These are phyloP conservation scores for Glonium stellatum DNA, from an alignment of 495 filamentous ascomycete species.

Conservation along the genomic window DNA sequence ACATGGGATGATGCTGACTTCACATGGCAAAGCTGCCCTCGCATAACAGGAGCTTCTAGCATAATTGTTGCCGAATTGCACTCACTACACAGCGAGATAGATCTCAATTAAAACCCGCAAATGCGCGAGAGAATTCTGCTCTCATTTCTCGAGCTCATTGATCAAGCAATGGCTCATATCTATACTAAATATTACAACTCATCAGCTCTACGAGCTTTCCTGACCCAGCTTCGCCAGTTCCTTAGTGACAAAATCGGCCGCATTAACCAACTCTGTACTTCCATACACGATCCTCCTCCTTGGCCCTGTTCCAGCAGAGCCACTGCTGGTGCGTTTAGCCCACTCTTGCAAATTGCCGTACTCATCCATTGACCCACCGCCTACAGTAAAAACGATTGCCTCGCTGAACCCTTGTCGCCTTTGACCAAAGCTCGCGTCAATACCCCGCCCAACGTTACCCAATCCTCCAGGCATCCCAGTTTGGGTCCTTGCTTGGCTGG, in stretches of 20 bases:
- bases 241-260: slow-evolving; percentile 73
- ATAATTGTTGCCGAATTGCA: no score
- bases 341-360: slow-evolving; percentile 98
- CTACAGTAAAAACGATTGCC: slow-evolving; percentile 93
- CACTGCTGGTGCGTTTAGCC: slow-evolving; percentile 64
- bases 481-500: slow-evolving; percentile 42
- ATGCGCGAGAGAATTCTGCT: no score
- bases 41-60: no score
- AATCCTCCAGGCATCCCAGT: slow-evolving; percentile 19
- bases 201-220: slow-evolving; percentile 42
- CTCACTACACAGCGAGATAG: no score
- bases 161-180: no score
- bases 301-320: slow-evolving; percentile 40
- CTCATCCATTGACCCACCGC: slow-evolving; percentile 97
- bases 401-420: slow-evolving; percentile 89
- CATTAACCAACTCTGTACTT: slow-evolving; percentile 88
- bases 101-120: no score
- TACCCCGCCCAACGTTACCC: slow-evolving; percentile 45
- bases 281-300: slow-evolving; percentile 87
- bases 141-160: no score
- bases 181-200: not conserved
- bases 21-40: no score
- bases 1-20: no score
- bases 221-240: slow-evolving; percentile 74
- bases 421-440: slow-evolving; percentile 85